phyloP scores from a whole-genome alignment of 148 eudicot genomes.

The Spergularia bocconei region DNA sequence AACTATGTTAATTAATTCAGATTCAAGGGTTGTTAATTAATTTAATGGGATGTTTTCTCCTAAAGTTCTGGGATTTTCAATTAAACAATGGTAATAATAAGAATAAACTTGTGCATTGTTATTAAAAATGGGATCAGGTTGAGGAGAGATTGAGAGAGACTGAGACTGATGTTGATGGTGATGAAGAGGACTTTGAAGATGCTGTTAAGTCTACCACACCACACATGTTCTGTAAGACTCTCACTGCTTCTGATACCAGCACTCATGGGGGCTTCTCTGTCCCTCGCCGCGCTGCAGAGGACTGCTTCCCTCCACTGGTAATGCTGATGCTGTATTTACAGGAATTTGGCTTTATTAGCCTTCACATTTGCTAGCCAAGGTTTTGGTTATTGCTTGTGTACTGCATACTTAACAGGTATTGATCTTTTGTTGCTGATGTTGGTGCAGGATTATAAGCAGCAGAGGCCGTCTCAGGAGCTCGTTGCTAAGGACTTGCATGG shows the following conservation, averaged over 20 bases:
- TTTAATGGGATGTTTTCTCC: slow-evolving; percentile 13
- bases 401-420: background rate
- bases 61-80: slow-evolving; percentile 8
- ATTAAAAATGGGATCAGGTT: slow-evolving; percentile 36
- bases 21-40: slow-evolving; percentile 18
- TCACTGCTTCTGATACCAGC: slow-evolving; percentile 97
- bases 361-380: background rate
- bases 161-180: slow-evolving; percentile 45
- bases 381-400: background rate
- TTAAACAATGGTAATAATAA: slow-evolving; percentile 12
- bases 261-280: slow-evolving; percentile 99
- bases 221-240: slow-evolving; percentile 98
- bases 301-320: slow-evolving; percentile 98
- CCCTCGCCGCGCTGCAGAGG: slow-evolving; percentile 99
- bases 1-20: slow-evolving; percentile 20
- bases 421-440: background rate
- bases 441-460: slow-evolving; percentile 84
- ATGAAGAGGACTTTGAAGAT: slow-evolving; percentile 61
- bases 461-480: slow-evolving; percentile 97
- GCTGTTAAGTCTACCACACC: slow-evolving; percentile 64
- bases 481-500: slow-evolving; percentile 95
- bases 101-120: slow-evolving; percentile 16
- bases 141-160: slow-evolving; percentile 69
- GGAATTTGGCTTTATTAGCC: background rate
- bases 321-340: background rate